phyloP scores from a whole-genome alignment of 768 basidiomycete genomes.

The Grammothele lineata region DNA sequence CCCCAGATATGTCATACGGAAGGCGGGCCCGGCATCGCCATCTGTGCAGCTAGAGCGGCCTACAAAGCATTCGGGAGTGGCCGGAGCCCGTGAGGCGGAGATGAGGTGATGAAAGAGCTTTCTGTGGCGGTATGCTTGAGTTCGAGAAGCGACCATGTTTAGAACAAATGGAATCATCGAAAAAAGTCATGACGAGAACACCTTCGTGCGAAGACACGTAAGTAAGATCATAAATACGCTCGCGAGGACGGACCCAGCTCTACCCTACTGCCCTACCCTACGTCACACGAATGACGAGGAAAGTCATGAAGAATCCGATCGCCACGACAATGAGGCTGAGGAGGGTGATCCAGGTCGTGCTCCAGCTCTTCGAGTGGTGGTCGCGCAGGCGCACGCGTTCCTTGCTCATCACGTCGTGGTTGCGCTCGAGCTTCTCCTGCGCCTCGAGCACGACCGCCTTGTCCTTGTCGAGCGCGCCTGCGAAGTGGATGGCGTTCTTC shows the following conservation, averaged over 20 bases:
- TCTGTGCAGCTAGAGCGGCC: no score
- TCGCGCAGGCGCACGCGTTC: conserved; percentile 49
- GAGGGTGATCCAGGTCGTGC: conserved; percentile 52
- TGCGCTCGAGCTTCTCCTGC: conserved; percentile 69
- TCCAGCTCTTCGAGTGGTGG: conserved; percentile 42
- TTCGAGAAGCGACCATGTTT: no score
- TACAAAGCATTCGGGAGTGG: no score
- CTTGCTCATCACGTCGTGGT: conserved; percentile 63
- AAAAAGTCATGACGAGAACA: no score
- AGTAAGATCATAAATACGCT: neutral
- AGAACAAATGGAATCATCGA: no score
- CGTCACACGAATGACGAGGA: conserved; percentile 69
- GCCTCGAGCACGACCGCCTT: conserved; percentile 63
- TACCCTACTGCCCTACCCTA: neutral
- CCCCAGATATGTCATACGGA: no score
- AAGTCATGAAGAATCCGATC: conserved; percentile 66
- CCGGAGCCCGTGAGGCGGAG: no score
- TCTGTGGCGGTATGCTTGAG: no score
- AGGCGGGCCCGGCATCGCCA: no score
- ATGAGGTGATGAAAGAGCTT: no score
- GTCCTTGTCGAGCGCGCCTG: conserved; percentile 68
- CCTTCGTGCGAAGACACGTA: no score
- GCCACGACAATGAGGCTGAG: conserved; percentile 57
- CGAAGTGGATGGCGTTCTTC: conserved; percentile 77
- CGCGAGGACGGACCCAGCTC: no score